Evolutionary conservation across 192 early-diverging fungal species (phyloP), one percentile per base, ranked within the genome.

Genomic region (Mortierella antarctica): DNA sequence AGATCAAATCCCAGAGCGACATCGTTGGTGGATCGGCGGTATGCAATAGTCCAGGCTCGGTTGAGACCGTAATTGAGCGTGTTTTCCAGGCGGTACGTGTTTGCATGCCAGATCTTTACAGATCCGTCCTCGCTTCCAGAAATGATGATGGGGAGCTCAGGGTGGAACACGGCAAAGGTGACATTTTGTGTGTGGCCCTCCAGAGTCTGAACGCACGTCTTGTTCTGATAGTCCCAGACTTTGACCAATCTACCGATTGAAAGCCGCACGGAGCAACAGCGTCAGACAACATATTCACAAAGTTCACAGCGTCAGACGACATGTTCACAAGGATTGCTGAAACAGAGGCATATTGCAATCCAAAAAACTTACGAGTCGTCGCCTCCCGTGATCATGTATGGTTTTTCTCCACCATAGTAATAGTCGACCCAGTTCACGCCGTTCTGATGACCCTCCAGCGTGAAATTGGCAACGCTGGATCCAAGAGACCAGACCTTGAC

Each of bases 211-310:
- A 99, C 97, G 82, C 97, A 99, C 18, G 95, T 96, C 85, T 98
- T 99, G 90, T 98, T 99, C 79, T 99, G 97, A 82, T 99, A 99
- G 82, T 99, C 98, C 98, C 98, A 99, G 45, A 99, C 93, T 67
- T 98, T 98, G 71, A 95, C 90, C 44, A 91, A 67, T 46, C 91
- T 94, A 65, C 6, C 15, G 57, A 14, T 21, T 21, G 51, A 21
- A 48, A 14, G 44, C 23, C 4, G 14, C 48, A 20, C 18, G 45
- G 18, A 49, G 42, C 14, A 7, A 21, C 17, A 10, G 69, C 31
- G 31, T 31, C 3, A 31, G 31, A 31, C 83, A 3, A 31, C 3
- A 3, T 31, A 3, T 31, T 31, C 3, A 31, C 31, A 31, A 31
- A n/a, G n/a, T n/a, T n/a, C n/a, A 21, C 17, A 10, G 69, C 31